Percentiles rank a stretch among this genome's conserved stretches.
These are phyloP conservation scores for Infundibulicybe gibba DNA, from an alignment of 768 basidiomycete genomes.

Conservation along the genomic window DNA sequence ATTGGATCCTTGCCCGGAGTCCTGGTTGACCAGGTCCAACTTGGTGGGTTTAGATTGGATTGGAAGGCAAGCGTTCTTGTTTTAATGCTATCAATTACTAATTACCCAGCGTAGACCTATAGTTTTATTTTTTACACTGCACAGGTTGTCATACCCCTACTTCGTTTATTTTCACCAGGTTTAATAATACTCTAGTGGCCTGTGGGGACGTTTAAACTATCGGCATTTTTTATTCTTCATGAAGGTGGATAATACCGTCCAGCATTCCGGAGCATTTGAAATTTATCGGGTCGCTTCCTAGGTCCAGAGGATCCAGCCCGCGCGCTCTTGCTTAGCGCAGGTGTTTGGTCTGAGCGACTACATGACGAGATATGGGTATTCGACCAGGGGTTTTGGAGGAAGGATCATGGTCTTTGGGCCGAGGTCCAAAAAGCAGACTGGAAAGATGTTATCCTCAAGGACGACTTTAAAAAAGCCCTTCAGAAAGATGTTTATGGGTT, in stretches of 20 bases:
- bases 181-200: conserved; percentile 11
- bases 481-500: conserved; percentile 79
- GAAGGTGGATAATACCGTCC: conserved; percentile 39
- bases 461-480: conserved; percentile 60
- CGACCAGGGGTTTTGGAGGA: conserved; percentile 66
- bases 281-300: conserved; percentile 1
- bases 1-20: conserved; percentile 43
- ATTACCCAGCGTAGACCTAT: conserved; percentile 32
- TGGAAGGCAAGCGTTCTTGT: conserved; percentile 49
- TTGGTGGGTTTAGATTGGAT: conserved; percentile 49
- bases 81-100: not conserved
- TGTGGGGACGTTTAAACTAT: not conserved
- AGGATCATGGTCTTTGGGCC: conserved; percentile 57
- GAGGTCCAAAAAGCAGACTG: conserved; percentile 65
- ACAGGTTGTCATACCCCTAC: conserved; percentile 27
- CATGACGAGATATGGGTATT: conserved; percentile 79
- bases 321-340: conserved; percentile 48
- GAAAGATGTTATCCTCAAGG: conserved; percentile 72
- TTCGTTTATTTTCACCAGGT: conserved; percentile 25
- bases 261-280: not conserved
- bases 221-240: conserved; percentile 52
- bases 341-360: conserved; percentile 46
- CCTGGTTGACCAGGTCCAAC: conserved; percentile 45
- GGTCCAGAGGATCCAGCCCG: conserved; percentile 47
- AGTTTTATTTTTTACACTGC: conserved; percentile 54